A percentile compares a stretch with the other conserved stretches of the same genome.
Evolutionary conservation across 2,329 filamentous ascomycete species (phyloP).

Genomic region (Allantophomopsis lycopodina): DNA sequence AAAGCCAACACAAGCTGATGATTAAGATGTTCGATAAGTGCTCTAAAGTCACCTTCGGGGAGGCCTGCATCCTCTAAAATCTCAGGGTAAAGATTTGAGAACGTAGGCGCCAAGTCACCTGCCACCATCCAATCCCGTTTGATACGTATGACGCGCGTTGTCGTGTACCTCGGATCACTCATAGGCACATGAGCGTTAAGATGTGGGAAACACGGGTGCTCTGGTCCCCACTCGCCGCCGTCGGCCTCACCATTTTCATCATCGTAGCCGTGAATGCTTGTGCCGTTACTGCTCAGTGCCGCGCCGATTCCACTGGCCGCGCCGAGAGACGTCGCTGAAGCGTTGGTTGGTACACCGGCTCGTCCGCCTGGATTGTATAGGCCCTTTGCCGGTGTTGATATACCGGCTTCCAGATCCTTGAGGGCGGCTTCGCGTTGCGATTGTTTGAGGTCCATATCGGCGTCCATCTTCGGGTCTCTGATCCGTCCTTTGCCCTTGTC

Average conservation of each 20-base stretch:
- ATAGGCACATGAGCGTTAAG: conserved; percentile 81
- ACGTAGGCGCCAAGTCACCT: conserved; percentile 84
- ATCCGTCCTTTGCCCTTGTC: conserved; percentile 1
- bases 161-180: conserved; percentile 57
- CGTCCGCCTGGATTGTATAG: conserved; percentile 10
- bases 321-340: conserved; percentile 10
- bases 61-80: conserved; percentile 78
- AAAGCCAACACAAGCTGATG: conserved; percentile 63
- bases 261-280: conserved; percentile 17
- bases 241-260: conserved; percentile 35
- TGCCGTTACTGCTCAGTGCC: conserved; percentile 17
- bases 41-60: conserved; percentile 74
- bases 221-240: conserved; percentile 74
- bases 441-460: conserved; percentile 12
- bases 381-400: conserved; percentile 2
- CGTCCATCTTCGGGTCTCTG: conserved; percentile 8
- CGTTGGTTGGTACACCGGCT: conserved; percentile 10
- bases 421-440: too few species aligned
- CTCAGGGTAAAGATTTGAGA: conserved; percentile 91
- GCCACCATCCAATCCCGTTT: conserved; percentile 81
- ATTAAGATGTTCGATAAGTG: conserved; percentile 72
- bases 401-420: conserved; percentile 9
- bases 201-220: conserved; percentile 90
- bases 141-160: conserved; percentile 83
- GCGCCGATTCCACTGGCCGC: conserved; percentile 13